These are phyloP conservation scores for Rhypophila decipiens DNA, from an alignment of 495 filamentous ascomycete genomes.

Conservation along the genomic window DNA sequence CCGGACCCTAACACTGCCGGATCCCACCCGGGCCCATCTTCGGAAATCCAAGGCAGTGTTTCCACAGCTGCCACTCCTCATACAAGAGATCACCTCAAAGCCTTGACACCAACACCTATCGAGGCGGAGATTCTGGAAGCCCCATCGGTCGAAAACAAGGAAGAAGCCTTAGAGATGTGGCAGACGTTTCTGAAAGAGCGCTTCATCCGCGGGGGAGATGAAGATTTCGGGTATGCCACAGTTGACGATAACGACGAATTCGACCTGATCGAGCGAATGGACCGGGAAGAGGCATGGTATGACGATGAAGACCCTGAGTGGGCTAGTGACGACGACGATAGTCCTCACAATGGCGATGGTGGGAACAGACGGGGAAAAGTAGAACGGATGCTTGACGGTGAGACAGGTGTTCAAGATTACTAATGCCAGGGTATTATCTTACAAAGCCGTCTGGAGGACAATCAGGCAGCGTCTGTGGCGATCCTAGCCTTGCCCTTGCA, in stretches of 20 bases:
- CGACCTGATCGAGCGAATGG: conserved; percentile 57
- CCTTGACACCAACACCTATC: too few species aligned
- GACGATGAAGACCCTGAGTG: conserved; percentile 67
- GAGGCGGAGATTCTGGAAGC: conserved; percentile 53
- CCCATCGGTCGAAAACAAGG: conserved; percentile 42
- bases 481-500: too few species aligned
- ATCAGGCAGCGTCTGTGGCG: too few species aligned
- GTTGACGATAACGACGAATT: conserved; percentile 67
- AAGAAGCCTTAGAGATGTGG: conserved; percentile 64
- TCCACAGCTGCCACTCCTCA: background rate
- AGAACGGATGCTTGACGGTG: conserved; percentile 42
- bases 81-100: conserved; percentile 37
- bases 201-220: conserved; percentile 65
- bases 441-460: too few species aligned
- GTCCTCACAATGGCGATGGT: conserved; percentile 40
- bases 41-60: background rate
- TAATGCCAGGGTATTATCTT: too few species aligned
- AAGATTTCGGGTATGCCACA: conserved; percentile 65
- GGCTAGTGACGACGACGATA: conserved; percentile 38
- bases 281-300: conserved; percentile 63
- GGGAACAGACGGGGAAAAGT: conserved; percentile 35
- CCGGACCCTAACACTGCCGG: too few species aligned
- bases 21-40: too few species aligned
- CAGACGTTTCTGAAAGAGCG: conserved; percentile 58
- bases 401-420: conserved; percentile 81